These are phyloP conservation scores for Edaphochlamys debaryana DNA, from an alignment of 139 green algal species.

Conservation along the genomic window DNA sequence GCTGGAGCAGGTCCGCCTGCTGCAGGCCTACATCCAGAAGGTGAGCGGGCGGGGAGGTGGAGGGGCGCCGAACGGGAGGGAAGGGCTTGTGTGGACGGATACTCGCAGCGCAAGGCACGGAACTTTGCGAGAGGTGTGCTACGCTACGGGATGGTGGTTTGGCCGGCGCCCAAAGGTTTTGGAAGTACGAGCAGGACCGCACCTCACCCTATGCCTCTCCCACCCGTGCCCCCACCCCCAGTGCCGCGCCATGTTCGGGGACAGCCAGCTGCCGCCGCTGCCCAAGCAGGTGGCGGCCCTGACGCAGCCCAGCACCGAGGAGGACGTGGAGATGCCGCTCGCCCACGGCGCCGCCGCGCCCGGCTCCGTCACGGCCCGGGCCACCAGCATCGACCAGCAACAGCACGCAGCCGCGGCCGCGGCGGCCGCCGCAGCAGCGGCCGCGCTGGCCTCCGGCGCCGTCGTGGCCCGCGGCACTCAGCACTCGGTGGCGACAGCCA, in stretches of 20 bases:
- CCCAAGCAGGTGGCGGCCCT: slow-evolving; percentile 6
- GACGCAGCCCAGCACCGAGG: slow-evolving; percentile 14
- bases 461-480: background rate
- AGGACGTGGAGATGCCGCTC: background rate
- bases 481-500: background rate
- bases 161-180: too few relatives aligned
- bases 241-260: slow-evolving; percentile 34
- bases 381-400: background rate
- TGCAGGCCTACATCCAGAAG: slow-evolving; percentile 62
- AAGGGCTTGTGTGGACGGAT: too few relatives aligned
- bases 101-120: too few relatives aligned
- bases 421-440: too few relatives aligned
- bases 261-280: slow-evolving; percentile 43
- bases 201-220: too few relatives aligned
- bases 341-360: background rate
- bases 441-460: background rate
- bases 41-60: background rate
- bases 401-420: too few relatives aligned
- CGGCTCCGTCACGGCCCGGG: background rate
- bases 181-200: too few relatives aligned
- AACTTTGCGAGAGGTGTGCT: too few relatives aligned
- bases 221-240: slow-evolving; percentile 1
- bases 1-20: slow-evolving; percentile 55
- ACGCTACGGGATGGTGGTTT: too few relatives aligned
- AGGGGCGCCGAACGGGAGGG: too few relatives aligned